Evolutionary conservation across 2,329 filamentous ascomycete genomes (phyloP).

Genomic region (Tolypocladium nubicola): DNA sequence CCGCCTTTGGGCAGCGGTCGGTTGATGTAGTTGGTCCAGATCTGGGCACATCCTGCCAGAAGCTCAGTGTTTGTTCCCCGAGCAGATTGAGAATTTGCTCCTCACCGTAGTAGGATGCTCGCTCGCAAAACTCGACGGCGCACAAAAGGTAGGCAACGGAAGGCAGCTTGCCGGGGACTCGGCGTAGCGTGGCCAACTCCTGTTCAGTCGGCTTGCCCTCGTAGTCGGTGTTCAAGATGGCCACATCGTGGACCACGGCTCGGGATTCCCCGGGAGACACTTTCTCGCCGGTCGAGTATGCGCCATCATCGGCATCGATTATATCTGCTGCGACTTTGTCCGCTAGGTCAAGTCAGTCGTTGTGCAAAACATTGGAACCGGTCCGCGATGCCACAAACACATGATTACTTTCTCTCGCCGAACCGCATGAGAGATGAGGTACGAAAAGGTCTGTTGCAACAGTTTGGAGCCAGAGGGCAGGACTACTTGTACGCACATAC

Average conservation of each 20-base stretch:
- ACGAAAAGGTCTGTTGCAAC: not conserved
- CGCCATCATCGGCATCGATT: not conserved
- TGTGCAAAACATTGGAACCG: not conserved
- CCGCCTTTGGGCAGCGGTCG: constrained; percentile 42
- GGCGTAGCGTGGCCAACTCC: constrained; percentile 39
- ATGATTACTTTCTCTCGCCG: not conserved
- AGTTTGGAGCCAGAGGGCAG: not conserved
- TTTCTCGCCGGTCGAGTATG: not conserved
- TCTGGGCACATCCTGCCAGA: constrained; percentile 8
- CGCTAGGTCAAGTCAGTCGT: not conserved
- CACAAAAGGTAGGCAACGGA: constrained; percentile 45
- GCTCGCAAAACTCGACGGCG: constrained; percentile 48
- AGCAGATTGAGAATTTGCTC: not conserved
- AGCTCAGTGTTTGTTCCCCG: not conserved
- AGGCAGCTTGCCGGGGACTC: constrained; percentile 41
- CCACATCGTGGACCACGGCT: constrained; percentile 2
- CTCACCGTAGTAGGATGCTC: constrained; percentile 50
- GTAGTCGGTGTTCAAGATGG: constrained; percentile 9
- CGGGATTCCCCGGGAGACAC: not conserved
- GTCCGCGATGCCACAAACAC: not conserved
- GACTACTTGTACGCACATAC: not conserved
- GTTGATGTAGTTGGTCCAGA: constrained; percentile 48
- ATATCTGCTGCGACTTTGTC: not conserved
- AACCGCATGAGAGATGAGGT: not conserved
- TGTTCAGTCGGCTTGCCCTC: constrained; percentile 41